A percentile compares a stretch with the other conserved stretches of the same genome.
Evolutionary conservation across 1,139 yeast species (phyloP).

Genomic region (Suhomyces maxii): DNA sequence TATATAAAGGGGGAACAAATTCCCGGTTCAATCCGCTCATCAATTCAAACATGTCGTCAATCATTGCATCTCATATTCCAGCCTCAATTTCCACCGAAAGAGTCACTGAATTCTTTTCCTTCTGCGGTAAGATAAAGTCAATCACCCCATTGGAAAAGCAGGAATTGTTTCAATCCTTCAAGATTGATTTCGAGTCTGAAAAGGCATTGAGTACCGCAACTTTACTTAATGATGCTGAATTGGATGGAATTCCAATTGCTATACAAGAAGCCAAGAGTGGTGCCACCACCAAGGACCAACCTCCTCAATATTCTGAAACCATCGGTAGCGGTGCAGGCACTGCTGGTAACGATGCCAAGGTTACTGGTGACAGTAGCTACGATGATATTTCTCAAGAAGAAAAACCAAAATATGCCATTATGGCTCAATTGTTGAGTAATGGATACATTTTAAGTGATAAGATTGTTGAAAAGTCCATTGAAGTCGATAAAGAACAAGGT

Average conservation of each 20-base stretch:
- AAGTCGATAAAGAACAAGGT: constrained; percentile 67
- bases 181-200: constrained; percentile 55
- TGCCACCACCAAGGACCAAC: constrained; percentile 15
- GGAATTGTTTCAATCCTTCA: constrained; percentile 36
- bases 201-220: constrained; percentile 76
- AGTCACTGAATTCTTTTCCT: constrained; percentile 67
- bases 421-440: constrained; percentile 73
- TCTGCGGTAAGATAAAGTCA: constrained; percentile 67
- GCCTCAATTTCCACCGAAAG: constrained; percentile 52
- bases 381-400: constrained; percentile 71
- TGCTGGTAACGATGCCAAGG: constrained; percentile 23
- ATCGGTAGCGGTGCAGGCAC: constrained; percentile 5
- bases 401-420: constrained; percentile 73
- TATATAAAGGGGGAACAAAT: too few species aligned
- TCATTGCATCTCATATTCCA: constrained; percentile 65
- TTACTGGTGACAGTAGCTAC: constrained; percentile 34
- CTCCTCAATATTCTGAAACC: constrained; percentile 15
- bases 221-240: constrained; percentile 70
- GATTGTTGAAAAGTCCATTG: constrained; percentile 58
- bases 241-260: constrained; percentile 55
- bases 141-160: constrained; percentile 35
- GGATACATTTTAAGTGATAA: constrained; percentile 71
- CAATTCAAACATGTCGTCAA: constrained; percentile 31
- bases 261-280: constrained; percentile 40
- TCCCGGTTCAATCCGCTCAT: neutral